These are phyloP conservation scores for Hyaloscypha bicolor DNA, from an alignment of 495 filamentous ascomycete species.

Conservation along the genomic window DNA sequence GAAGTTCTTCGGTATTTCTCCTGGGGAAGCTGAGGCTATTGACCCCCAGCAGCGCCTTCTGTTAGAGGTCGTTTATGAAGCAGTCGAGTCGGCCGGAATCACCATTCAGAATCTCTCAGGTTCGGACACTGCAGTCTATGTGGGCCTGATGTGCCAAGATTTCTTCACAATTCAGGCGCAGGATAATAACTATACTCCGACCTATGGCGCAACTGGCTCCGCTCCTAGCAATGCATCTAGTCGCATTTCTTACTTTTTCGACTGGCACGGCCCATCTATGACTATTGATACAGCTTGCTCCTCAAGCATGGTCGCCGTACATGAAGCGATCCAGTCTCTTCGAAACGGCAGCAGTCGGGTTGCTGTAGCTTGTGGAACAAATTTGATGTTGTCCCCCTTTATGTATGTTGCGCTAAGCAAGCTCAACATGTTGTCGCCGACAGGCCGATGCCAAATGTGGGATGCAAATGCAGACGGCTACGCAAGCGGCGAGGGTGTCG, in stretches of 20 bases:
- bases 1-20: slow-evolving; percentile 58
- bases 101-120: slow-evolving; percentile 33
- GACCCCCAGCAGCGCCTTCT: slow-evolving; percentile 60
- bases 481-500: slow-evolving; percentile 65
- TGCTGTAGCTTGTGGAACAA: slow-evolving; percentile 33
- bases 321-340: slow-evolving; percentile 80
- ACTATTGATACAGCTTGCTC: slow-evolving; percentile 88
- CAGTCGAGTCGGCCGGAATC: slow-evolving; percentile 56
- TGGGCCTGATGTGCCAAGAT: background rate
- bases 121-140: background rate
- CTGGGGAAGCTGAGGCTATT: slow-evolving; percentile 58
- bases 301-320: slow-evolving; percentile 62
- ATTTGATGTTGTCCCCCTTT: slow-evolving; percentile 2
- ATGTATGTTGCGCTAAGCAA: slow-evolving; percentile 32
- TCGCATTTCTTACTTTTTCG: slow-evolving; percentile 60
- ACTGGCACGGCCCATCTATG: slow-evolving; percentile 59
- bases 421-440: slow-evolving; percentile 38
- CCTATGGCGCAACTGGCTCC: slow-evolving; percentile 38
- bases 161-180: background rate
- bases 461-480: slow-evolving; percentile 65
- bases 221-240: slow-evolving; percentile 58
- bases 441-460: slow-evolving; percentile 59
- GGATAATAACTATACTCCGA: slow-evolving; percentile 38
- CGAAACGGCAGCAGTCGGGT: slow-evolving; percentile 53
- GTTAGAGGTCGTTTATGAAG: slow-evolving; percentile 59